Conservation (phyloP, 1,139 yeast genomes). For the Protomyces lactucae-debilis region DNA sequence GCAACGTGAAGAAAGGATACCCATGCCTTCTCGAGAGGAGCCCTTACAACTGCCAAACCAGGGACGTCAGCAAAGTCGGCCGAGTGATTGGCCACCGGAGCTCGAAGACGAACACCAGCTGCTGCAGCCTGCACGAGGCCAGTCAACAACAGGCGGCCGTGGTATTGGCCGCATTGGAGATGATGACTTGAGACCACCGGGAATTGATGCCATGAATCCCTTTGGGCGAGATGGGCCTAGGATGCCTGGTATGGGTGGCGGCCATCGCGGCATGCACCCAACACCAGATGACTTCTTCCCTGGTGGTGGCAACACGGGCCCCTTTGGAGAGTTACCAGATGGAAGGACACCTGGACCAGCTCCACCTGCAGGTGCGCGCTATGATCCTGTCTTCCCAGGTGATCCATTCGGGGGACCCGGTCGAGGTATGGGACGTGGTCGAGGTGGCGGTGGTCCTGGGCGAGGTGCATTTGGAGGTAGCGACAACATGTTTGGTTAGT, state of each 20-base stretch:
- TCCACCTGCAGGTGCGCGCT: conserved; percentile 29
- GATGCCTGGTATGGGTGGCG: conserved; percentile 22
- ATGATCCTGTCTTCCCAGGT: conserved; percentile 30
- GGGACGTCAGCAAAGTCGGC: background rate
- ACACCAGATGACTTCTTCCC: conserved; percentile 32
- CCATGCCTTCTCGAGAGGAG: conserved; percentile 4
- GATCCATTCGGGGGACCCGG: conserved; percentile 11
- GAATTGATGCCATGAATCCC: conserved; percentile 32
- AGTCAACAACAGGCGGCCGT: conserved; percentile 10
- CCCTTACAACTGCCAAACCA: conserved; percentile 4
- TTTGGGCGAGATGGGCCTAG: conserved; percentile 26
- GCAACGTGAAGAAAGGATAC: background rate
- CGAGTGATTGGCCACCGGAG: conserved; percentile 32
- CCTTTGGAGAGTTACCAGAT: conserved; percentile 1
- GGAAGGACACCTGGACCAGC: background rate
- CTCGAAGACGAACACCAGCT: conserved; percentile 34
- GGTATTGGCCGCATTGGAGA: conserved; percentile 32
- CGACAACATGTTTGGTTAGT: background rate
- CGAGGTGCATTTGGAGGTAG: background rate
- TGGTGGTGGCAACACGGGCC: conserved; percentile 15
- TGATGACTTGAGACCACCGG: conserved; percentile 35
- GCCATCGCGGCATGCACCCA: conserved; percentile 34
- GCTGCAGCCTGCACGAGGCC: conserved; percentile 20
- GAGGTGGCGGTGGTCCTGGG: conserved; percentile 5
- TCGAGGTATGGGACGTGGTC: conserved; percentile 4